Evolutionary conservation across 148 eudicot genomes (phyloP).

Genomic region (Arbutus unedo): DNA sequence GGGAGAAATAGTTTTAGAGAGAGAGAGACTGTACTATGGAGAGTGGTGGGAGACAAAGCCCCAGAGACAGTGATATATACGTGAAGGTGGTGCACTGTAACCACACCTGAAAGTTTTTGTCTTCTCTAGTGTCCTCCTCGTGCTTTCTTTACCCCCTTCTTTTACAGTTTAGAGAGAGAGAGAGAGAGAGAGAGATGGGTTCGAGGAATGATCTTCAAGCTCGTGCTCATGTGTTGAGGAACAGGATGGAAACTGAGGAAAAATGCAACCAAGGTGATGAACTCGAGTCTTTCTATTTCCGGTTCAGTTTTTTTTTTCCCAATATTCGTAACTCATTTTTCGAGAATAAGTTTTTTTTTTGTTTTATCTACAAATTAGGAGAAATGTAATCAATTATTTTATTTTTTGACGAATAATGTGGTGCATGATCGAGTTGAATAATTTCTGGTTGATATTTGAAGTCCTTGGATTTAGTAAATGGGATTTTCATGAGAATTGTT

Average conservation of each 20-base stretch:
- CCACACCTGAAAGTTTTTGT: background rate
- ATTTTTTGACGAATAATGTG: background rate
- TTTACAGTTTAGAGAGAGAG: background rate
- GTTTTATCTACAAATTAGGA: background rate
- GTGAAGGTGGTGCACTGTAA: background rate
- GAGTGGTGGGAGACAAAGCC: background rate
- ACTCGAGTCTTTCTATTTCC: background rate
- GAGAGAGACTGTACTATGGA: background rate
- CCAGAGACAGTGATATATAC: background rate
- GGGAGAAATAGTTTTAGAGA: background rate
- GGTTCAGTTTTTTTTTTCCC: too few species aligned
- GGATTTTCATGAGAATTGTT: background rate
- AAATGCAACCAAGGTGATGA: constrained; percentile 11
- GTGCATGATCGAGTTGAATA: background rate
- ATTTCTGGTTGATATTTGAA: background rate
- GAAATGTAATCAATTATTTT: background rate
- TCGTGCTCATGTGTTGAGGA: background rate
- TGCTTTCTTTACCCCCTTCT: background rate
- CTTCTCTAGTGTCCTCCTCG: background rate
- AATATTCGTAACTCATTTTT: background rate
- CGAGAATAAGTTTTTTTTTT: background rate
- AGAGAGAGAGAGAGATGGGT: background rate
- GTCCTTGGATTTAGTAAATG: background rate
- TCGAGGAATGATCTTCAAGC: background rate
- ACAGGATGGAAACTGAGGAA: background rate